Evolutionary conservation across 305 asterid genomes (phyloP).

Genomic region (Withania somnifera): DNA sequence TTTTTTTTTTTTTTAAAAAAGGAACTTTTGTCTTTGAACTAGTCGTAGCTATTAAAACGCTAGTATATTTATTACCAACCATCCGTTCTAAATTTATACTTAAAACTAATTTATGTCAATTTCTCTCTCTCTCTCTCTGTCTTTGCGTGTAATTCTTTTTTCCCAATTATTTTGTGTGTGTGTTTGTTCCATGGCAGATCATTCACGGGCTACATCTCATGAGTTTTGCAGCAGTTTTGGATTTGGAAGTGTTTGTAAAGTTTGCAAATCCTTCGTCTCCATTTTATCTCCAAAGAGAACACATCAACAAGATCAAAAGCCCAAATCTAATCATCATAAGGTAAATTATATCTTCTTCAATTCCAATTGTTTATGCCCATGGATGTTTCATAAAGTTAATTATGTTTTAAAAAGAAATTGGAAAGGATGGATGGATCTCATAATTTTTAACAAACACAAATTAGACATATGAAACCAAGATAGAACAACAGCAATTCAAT

Average conservation of each 20-base stretch:
- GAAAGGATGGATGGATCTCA: neutral
- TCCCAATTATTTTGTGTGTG: neutral
- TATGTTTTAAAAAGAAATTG: neutral
- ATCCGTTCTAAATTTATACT: slow-evolving; percentile 6
- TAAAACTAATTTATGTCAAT: too few species aligned
- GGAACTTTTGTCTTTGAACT: neutral
- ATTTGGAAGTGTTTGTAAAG: slow-evolving; percentile 31
- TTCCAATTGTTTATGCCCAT: too few species aligned
- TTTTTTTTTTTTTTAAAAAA: neutral
- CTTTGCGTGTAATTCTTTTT: neutral
- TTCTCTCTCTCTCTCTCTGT: neutral
- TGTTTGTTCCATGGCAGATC: slow-evolving; percentile 36
- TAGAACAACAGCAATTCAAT: neutral
- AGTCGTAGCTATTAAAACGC: slow-evolving; percentile 1
- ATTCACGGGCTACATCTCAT: slow-evolving; percentile 35
- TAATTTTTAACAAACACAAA: neutral
- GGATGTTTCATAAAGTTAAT: too few species aligned
- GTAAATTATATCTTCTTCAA: neutral
- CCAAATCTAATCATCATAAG: slow-evolving; percentile 15
- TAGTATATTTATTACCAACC: slow-evolving; percentile 4
- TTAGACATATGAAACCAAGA: neutral
- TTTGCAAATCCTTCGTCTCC: slow-evolving; percentile 31
- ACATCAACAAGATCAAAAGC: slow-evolving; percentile 14
- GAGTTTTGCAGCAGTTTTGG: slow-evolving; percentile 27
- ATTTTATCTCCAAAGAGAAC: slow-evolving; percentile 6